Base-by-base conservation (phyloP, 768 basidiomycete species). In the Mycena venus region DNA sequence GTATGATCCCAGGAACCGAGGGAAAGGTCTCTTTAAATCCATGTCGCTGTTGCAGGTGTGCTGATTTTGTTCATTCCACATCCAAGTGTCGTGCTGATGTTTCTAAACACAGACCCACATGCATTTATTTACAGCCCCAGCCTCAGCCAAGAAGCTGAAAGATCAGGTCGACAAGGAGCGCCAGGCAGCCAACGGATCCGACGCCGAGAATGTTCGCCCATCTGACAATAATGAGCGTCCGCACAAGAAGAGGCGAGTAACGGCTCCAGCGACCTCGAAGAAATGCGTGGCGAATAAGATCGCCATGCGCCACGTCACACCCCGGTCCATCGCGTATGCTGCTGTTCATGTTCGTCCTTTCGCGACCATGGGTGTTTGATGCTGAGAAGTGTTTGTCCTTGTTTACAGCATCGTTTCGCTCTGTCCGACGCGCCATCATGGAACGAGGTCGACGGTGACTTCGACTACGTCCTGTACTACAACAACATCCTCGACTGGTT, bases 301-400 rank as follows among this genome's bases (percentile, higher is more conserved):
- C 8, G 27, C 76, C 2, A 60, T 81, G 27, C 31, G 67, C 14
- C 71, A 72, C 32, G 80, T 82, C 7, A 82, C 79, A 0, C 75
- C 80, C 0, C 71, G 79, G 8, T 76, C 80, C 5, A 81, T 84
- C 63, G 83, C 81, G 25, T 84, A 84, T 72, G 79, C 80, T 9
- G 82, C 80, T 21, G 78, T 79, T 19, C 77, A 77, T 67, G 83
- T 84, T 68, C 32, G 75, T 38, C 12, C 51, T 21, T 78, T 12
- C 77, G 72, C 68, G 82, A 81, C 60, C 38, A 72, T 74, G 59
- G 15, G 12, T 42, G 32, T 47, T 14, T 15, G 51, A 11, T 14
- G 27, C 15, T 19, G 31, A 27, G 49, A 63, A 19, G 1, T 56
- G 27, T 29, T 51, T 63, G 31, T 47, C 60, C 61, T 40, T 65